Base-by-base conservation (phyloP, 1,284 basidiomycete genomes). In the Cutaneotrichosporon curvatum region DNA sequence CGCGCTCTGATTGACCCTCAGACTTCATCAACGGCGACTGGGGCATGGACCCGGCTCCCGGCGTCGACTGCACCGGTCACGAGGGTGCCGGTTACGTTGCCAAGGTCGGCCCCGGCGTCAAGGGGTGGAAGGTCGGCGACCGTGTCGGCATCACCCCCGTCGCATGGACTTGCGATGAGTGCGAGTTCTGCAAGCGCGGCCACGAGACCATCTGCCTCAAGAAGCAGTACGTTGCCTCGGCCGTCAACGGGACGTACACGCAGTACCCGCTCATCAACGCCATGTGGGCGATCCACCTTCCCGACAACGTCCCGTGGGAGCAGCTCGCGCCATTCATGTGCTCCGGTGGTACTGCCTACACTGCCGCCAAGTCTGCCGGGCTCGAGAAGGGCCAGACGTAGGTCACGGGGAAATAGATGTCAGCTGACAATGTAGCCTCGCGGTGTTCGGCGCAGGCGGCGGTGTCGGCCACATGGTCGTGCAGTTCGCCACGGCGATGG, bases 391-490 rank as follows among this genome's bases (percentile, higher is more conserved):
- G 52, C 37, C 31, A 48, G 28, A 37, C 25, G n/a, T 28, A 12
- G 12, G 25, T n/a, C n/a, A n/a, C n/a, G n/a, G n/a, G n/a, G n/a
- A n/a, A n/a, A n/a, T n/a, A n/a, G n/a, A n/a, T n/a, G n/a, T n/a
- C n/a, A n/a, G 25, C 25, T 28, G 25, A 28, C 25, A 7, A n/a
- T 12, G 4, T 10, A 28, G 25, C 25, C 23, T 54, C 34, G 36
- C 32, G 2, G 48, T 50, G 21, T 46, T 50, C 4, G 52, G 52
- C 9, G 45, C 45, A 3, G 52, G 48, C 7, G 52, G 52, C n/a
- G 52, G 52, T 31, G 52, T 54, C 6, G 51, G 52, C 14, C 52
- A 54, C 48, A 54, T 54, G 52, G 46, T 54, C 11, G 43, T 45
- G 16, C 52, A 54, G 48, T 54, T 54, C 46, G 44, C 40, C 43